Evolutionary conservation across 441 rosid species (phyloP), one percentile per base, ranked within the genome.

Genomic region (Populus hybrid): DNA sequence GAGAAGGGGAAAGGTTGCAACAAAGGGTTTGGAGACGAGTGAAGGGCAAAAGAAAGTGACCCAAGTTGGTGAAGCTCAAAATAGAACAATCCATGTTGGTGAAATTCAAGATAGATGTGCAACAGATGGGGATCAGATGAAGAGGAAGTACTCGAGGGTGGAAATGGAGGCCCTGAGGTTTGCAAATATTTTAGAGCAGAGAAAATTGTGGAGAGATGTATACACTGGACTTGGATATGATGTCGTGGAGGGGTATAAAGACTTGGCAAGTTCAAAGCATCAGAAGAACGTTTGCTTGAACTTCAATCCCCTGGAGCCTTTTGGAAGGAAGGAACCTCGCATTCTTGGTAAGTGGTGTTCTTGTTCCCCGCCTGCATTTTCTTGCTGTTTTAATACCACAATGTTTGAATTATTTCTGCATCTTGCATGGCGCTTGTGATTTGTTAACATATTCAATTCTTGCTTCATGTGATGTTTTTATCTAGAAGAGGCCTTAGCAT

Each of bases 141-240:
- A 81, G 84, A 82, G 61, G 28, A 81, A 81, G 86, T 92, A 90
- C 85, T 81, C 92, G 3, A 87, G 86, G 82, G 75, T 83, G 75
- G 93, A 89, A 83, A 74, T 95, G 90, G 93, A 89, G 89, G 85
- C 85, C 53, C 57, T 95, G 87, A 92, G 93, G 90, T 92, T 85
- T 87, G 82, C 80, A 50, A 79, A 90, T 68, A 69, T 83, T 81
- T 88, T 32, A 26, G 88, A 83, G 71, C 99, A 95, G 85, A 69
- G 70, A 74, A 86, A 84, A 35, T 53, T 91, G 65, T 95, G 99
- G 99, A 85, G 64, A 80, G 78, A 79, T 70, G 73, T 89, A 67
- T 87, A 88, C 74, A 78, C 82, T 77, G 85, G 84, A 53, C 96
- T 95, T 67, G 89, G 85, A 67, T 75, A 87, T 66, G 86, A 59